Conservation (phyloP, 1,284 basidiomycete genomes). For the Apiotrichum gracile region DNA sequence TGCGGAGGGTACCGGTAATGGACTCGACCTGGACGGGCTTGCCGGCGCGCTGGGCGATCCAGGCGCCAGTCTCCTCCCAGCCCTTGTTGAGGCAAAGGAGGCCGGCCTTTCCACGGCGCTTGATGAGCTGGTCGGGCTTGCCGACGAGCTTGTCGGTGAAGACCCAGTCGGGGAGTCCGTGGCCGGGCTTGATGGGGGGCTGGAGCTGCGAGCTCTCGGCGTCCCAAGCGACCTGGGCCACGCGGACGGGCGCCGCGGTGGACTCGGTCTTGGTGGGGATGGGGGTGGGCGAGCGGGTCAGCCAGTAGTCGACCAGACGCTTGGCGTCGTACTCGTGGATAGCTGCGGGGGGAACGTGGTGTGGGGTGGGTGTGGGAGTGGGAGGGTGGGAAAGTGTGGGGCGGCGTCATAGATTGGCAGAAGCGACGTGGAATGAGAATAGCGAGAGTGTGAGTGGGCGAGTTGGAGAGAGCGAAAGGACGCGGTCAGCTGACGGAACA, state of each 20-base stretch:
- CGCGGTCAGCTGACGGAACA: no score
- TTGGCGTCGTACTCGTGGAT: conserved; percentile 94
- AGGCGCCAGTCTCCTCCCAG: conserved; percentile 77
- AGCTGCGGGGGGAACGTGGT: conserved; percentile 51
- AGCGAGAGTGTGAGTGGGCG: no score
- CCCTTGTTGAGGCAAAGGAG: conserved; percentile 89
- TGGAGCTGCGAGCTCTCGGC: conserved; percentile 72
- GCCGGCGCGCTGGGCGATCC: conserved; percentile 86
- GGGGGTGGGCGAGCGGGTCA: conserved; percentile 69
- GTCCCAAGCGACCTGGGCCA: conserved; percentile 57
- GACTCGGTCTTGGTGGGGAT: conserved; percentile 45
- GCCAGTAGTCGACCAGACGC: conserved; percentile 88
- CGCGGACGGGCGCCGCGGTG: conserved; percentile 44
- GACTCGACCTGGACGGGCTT: conserved; percentile 90
- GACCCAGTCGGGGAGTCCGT: conserved; percentile 75
- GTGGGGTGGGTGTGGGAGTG: not conserved
- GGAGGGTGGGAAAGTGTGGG: not conserved
- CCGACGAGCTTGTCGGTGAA: conserved; percentile 79
- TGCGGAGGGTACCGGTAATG: conserved; percentile 89
- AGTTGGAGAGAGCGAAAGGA: no score
- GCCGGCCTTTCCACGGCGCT: conserved; percentile 97
- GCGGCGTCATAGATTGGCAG: not conserved
- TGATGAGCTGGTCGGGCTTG: conserved; percentile 98
- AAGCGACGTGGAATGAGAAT: not conserved
- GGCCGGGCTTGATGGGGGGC: conserved; percentile 55